phyloP scores from a whole-genome alignment of 2,329 filamentous ascomycete species.

The Talaromyces sp. region DNA sequence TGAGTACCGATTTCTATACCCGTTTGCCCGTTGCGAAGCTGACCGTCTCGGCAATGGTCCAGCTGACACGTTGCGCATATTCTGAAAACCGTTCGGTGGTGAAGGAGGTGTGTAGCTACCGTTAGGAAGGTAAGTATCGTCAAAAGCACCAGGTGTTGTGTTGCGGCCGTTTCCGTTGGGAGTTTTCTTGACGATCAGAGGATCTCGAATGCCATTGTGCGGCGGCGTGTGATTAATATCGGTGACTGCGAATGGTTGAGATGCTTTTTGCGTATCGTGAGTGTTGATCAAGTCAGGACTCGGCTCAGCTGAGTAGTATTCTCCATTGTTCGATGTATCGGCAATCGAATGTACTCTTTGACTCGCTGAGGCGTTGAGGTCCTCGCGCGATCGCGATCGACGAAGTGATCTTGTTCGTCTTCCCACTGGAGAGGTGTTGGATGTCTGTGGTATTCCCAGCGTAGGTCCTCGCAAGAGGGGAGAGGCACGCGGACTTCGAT shows the following conservation, averaged over 20 bases:
- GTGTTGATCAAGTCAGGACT: not conserved
- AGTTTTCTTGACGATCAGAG: not conserved
- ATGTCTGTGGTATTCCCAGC: not conserved
- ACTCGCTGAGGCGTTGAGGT: constrained; percentile 4
- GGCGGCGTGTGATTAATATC: constrained; percentile 10
- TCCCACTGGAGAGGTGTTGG: not conserved
- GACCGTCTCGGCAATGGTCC: not conserved
- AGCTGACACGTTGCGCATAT: not conserved
- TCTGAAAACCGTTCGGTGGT: constrained; percentile 3
- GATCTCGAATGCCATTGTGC: constrained; percentile 7
- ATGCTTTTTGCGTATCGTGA: not conserved
- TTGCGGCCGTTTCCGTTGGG: not conserved
- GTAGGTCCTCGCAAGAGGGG: constrained; percentile 1
- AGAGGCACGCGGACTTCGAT: not conserved
- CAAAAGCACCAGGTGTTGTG: not conserved
- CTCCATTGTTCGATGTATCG: not conserved
- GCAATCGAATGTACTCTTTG: not conserved
- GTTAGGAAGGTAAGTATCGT: not conserved
- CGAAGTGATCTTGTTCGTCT: constrained; percentile 8
- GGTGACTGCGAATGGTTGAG: constrained; percentile 1
- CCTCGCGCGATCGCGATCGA: constrained; percentile 9
- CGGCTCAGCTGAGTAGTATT: constrained; percentile 1
- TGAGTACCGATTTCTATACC: constrained; percentile 9
- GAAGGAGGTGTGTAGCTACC: constrained; percentile 1
- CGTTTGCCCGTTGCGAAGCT: constrained; percentile 4